These are phyloP conservation scores for Triangularia setosa DNA, from an alignment of 2,329 filamentous ascomycete genomes.

Conservation along the genomic window DNA sequence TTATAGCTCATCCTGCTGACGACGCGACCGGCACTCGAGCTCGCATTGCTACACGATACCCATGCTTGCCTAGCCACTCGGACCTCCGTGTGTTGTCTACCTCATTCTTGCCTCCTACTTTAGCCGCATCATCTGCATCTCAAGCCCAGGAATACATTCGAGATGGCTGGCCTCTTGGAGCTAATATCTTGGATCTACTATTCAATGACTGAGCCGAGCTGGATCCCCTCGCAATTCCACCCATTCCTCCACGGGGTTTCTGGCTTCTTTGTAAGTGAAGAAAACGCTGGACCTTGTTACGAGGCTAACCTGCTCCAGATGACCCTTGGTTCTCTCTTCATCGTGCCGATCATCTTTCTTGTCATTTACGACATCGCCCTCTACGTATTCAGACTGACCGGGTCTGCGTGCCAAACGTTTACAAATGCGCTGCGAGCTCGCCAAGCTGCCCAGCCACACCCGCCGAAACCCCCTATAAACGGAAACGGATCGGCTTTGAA, in stretches of 20 bases:
- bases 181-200: background rate
- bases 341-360: constrained; percentile 44
- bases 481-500: background rate
- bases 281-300: background rate
- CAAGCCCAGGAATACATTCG: background rate
- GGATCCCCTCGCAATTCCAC: constrained; percentile 22
- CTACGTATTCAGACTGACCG: constrained; percentile 48
- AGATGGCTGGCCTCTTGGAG: background rate
- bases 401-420: constrained; percentile 16
- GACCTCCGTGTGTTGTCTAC: background rate
- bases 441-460: background rate
- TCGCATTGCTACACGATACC: background rate
- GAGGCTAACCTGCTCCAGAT: constrained; percentile 32
- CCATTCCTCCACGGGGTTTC: constrained; percentile 24
- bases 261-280: constrained; percentile 27
- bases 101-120: background rate
- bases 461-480: background rate
- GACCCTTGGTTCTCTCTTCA: constrained; percentile 43
- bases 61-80: background rate
- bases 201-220: constrained; percentile 13
- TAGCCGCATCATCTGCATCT: no score
- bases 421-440: background rate
- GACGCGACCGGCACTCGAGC: background rate
- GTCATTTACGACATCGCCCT: constrained; percentile 49
- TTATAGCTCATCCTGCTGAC: background rate